Conservation (phyloP, 2,329 filamentous ascomycete species). For the Verticillium longisporum region DNA sequence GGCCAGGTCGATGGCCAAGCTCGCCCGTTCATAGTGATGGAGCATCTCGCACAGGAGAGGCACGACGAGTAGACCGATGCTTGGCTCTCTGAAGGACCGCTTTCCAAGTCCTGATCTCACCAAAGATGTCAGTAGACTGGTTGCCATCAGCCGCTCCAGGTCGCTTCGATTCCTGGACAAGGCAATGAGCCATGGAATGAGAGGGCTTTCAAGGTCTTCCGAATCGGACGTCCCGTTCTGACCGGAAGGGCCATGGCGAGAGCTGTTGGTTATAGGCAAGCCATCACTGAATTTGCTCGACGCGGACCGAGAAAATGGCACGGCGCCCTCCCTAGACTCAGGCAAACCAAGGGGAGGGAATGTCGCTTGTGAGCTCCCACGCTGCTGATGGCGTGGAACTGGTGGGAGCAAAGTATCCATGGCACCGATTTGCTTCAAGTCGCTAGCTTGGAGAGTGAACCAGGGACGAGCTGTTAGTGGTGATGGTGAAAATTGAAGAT, state of each 20-base stretch:
- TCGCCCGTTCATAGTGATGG: not conserved
- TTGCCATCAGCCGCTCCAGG: conserved; percentile 59
- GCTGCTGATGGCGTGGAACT: conserved; percentile 33
- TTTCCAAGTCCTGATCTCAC: conserved; percentile 62
- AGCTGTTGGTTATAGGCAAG: conserved; percentile 22
- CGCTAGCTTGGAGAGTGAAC: conserved; percentile 33
- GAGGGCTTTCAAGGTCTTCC: conserved; percentile 61
- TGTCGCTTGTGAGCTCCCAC: conserved; percentile 27
- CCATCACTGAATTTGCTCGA: conserved; percentile 19
- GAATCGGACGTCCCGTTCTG: conserved; percentile 25
- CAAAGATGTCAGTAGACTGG: conserved; percentile 61
- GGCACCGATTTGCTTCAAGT: conserved; percentile 33
- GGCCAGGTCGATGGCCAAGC: conserved; percentile 40
- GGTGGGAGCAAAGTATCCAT: conserved; percentile 61
- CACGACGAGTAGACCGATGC: conserved; percentile 60
- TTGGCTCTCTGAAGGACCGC: conserved; percentile 52
- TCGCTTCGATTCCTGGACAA: conserved; percentile 51
- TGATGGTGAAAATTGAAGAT: conserved; percentile 38
- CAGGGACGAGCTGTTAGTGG: conserved; percentile 26
- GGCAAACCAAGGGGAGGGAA: conserved; percentile 48
- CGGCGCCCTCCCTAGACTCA: conserved; percentile 27
- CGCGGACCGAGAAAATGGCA: conserved; percentile 8
- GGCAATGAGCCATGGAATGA: conserved; percentile 68
- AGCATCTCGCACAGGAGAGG: conserved; percentile 45
- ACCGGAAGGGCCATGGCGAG: conserved; percentile 18